phyloP scores from a whole-genome alignment of 108 stramenopile species.

The Skeletonema costatum region DNA sequence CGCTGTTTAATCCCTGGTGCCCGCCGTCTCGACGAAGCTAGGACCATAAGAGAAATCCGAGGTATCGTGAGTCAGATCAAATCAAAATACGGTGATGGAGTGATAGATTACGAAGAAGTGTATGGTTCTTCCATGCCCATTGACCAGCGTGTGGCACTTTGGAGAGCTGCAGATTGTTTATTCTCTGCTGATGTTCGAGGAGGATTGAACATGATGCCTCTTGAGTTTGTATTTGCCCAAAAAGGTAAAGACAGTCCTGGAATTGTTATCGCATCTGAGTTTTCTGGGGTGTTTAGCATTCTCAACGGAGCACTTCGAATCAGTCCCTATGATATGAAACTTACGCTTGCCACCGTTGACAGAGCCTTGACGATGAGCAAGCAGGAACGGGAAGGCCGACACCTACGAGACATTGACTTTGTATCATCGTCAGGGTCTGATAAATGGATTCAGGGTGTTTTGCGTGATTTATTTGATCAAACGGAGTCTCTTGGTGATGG shows the following conservation, averaged over 20 bases:
- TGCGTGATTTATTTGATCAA: constrained; percentile 49
- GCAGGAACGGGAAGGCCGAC: constrained; percentile 49
- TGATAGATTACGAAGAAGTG: constrained; percentile 65
- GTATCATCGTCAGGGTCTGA: constrained; percentile 67
- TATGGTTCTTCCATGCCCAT: constrained; percentile 28
- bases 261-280: constrained; percentile 78
- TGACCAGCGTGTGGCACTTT: constrained; percentile 58
- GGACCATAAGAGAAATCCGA: constrained; percentile 35
- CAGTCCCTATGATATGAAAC: constrained; percentile 74
- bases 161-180: constrained; percentile 50
- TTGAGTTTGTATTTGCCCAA: constrained; percentile 75
- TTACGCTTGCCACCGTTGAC: constrained; percentile 54
- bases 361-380: constrained; percentile 64
- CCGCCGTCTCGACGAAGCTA: constrained; percentile 56
- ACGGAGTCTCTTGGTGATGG: constrained; percentile 7
- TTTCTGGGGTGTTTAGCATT: constrained; percentile 69
- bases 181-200: constrained; percentile 58
- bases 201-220: constrained; percentile 73
- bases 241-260: constrained; percentile 43
- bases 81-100: constrained; percentile 46
- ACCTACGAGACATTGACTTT: constrained; percentile 71
- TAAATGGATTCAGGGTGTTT: constrained; percentile 74
- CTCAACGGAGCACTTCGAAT: constrained; percentile 78
- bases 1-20: constrained; percentile 55
- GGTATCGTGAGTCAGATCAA: constrained; percentile 44